These are phyloP conservation scores for Cubamyces sp. DNA, from an alignment of 768 basidiomycete genomes.

Conservation along the genomic window DNA sequence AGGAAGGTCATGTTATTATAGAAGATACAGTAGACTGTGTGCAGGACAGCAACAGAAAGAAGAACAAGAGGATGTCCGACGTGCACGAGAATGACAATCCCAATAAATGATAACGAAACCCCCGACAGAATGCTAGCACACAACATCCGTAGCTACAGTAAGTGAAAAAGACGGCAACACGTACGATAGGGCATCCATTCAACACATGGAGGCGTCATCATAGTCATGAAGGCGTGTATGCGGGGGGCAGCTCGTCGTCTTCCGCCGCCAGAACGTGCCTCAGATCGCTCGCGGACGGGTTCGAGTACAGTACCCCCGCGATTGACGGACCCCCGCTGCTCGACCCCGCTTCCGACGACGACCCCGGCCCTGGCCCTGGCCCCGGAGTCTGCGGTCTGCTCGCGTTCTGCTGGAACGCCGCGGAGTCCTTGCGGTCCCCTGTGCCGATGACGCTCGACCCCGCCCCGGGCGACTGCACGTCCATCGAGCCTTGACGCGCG, in stretches of 20 bases:
- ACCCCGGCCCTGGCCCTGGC: background rate
- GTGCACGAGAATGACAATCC: no score
- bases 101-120: no score
- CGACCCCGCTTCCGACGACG: constrained; percentile 2
- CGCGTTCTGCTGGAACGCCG: background rate
- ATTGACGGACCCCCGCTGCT: background rate
- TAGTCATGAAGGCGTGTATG: constrained; percentile 1
- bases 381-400: background rate
- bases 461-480: background rate
- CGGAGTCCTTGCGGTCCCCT: background rate
- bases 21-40: no score
- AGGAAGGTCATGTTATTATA: no score
- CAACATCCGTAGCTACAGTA: no score
- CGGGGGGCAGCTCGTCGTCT: background rate
- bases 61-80: no score
- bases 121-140: no score
- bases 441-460: background rate
- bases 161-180: no score
- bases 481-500: background rate
- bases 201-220: background rate
- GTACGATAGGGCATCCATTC: no score
- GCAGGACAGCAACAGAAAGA: no score
- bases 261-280: background rate
- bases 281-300: background rate
- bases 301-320: background rate